These are phyloP conservation scores for Kluyveromyces lactis DNA, from an alignment of 805 yeast species.

Conservation along the genomic window DNA sequence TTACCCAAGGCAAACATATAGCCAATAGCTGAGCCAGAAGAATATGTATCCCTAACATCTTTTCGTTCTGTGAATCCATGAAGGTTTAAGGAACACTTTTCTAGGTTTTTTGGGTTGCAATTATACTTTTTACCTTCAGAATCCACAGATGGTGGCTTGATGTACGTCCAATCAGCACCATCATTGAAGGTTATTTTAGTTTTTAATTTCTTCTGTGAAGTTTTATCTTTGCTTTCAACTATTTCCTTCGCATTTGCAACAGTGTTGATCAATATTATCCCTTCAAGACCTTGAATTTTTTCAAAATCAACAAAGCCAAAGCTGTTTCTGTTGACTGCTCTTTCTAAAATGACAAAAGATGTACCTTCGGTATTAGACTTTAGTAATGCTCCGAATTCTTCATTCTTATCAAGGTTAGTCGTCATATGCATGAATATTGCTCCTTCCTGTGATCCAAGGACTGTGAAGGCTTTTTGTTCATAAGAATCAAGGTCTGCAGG, in stretches of 20 bases:
- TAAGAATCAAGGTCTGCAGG: constrained; percentile 57
- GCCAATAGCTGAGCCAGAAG: constrained; percentile 87
- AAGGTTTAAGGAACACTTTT: constrained; percentile 69
- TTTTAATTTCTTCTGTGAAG: constrained; percentile 49
- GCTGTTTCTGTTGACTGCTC: constrained; percentile 63
- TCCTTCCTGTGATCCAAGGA: constrained; percentile 62
- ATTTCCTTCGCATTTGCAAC: constrained; percentile 50
- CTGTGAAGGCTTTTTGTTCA: constrained; percentile 65
- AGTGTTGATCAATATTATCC: constrained; percentile 66
- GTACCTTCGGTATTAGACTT: constrained; percentile 93
- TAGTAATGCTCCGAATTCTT: constrained; percentile 69
- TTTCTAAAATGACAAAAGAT: constrained; percentile 59
- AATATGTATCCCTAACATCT: constrained; percentile 76
- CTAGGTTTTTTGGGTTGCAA: constrained; percentile 44
- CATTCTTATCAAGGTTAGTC: constrained; percentile 39
- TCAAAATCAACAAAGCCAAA: constrained; percentile 86
- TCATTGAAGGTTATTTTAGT: constrained; percentile 80
- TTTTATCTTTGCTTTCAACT: constrained; percentile 16
- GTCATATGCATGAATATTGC: constrained; percentile 81
- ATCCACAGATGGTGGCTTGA: constrained; percentile 63
- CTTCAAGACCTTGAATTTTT: constrained; percentile 73
- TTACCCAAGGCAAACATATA: constrained; percentile 88
- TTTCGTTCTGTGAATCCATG: constrained; percentile 86
- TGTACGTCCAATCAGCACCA: constrained; percentile 76
- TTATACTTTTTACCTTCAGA: constrained; percentile 47